Evolutionary conservation across 345 rosid species (phyloP), one percentile per base, ranked within the genome.

Genomic region (Hibiscus tridactylites): DNA sequence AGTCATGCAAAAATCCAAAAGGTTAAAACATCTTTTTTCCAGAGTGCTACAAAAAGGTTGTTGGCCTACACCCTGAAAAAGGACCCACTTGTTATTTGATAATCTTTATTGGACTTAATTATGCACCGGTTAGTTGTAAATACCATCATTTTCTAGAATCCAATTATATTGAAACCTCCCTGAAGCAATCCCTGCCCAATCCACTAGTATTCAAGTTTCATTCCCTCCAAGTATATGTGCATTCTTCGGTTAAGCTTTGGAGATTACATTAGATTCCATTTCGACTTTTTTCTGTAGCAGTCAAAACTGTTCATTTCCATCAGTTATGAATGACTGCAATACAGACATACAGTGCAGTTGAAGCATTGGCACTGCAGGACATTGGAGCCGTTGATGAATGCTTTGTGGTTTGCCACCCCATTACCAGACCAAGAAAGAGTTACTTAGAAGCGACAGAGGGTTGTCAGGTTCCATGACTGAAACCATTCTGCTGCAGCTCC

Each of bases 61-160:
- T 69, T 85, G 89, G 81, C 82, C 84, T 75, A 78, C 80, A 74
- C 74, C 77, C 58, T 64, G 13, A 64, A 79, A 87, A 87, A 79
- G 65, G 79, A 49, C 72, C 3, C 46, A 65, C 35, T 65, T 65
- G 44, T 44, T 19, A 64, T 64, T 5, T 42, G 9, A 64, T n/a
- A 4, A 46, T 46, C 35, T 46, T 46, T 16, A 46, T 24, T 24
- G 70, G 35, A 46, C 46, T 56, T 19, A 56, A 56, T 65, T 46
- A 46, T 65, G 39, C 70, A 6, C 35, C 37, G 46, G 24, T 65
- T 65, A 26, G 26, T 65, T 65, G 37, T 49, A 24, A 4, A 10
- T 26, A 65, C 42, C 53, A 21, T 21, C 24, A 21, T 21, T 21
- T 21, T 21, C 24, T 39, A 16, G 4, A 24, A 46, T 11, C 17